Evolutionary conservation across 1,284 basidiomycete genomes (phyloP), one percentile per base, ranked within the genome.

Genomic region (Ustilago xerochloae): DNA sequence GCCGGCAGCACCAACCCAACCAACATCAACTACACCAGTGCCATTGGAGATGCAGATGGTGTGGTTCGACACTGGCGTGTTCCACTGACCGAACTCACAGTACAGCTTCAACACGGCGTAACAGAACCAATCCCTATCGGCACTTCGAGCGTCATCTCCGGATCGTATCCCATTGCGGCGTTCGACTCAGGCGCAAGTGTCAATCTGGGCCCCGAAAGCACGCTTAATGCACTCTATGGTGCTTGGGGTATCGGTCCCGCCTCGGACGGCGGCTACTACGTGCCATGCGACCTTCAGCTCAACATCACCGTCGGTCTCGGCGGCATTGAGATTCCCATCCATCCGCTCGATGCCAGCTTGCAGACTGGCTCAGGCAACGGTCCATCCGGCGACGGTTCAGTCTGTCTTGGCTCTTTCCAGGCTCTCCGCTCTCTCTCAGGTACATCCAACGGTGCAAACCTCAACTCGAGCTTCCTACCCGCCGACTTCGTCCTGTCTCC

Each of bases 381-480:
- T 8, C 52, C 62, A 22, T 63, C 67, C 8, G 30, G 47, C 33
- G 57, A 60, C 10, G 45, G 50, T 26, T 55, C 65, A 48, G 53
- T 58, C 53, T 81, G 80, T 51, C 58, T 81, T 15, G 80, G 79
- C 43, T 67, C 75, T n/a, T 81, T 81, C 61, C 80, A 81, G 52
- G 68, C 80, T 10, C 50, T 75, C 22, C 63, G 61, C 12, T 66
- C 63, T 30, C 64, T 68, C 41, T 74, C 70, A 1, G 55, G 65
- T 33, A 13, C 69, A 3, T 74, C 64, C 12, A 64, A 51, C 26
- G 59, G 63, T 39, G 46, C 64, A 48, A 63, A 65, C 24, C 56
- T 55, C 30, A 67, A 72, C 47, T 38, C 67, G 22, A 68, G 60
- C 41, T 60, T 63, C 54, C 55, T 74, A 16, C 72, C 74, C 9